A percentile compares a stretch with the other conserved stretches of the same genome.
Evolutionary conservation across 371 early-diverging fungal species (phyloP).

Genomic region (Caulochytrium protostelioides): DNA sequence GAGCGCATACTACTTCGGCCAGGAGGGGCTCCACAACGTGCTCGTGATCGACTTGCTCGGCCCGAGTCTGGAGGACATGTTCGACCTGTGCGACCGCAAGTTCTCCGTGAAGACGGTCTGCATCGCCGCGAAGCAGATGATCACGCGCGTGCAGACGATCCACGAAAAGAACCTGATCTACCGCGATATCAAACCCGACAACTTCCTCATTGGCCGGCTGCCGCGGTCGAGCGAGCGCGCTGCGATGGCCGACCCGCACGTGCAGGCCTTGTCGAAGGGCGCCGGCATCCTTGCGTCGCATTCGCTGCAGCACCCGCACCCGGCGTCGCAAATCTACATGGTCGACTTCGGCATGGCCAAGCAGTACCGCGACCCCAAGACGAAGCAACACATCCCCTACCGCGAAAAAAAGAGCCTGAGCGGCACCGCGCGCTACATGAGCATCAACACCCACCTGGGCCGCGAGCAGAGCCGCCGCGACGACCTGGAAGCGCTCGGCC

Average conservation of each 20-base stretch:
- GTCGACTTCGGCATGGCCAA: constrained; percentile 97
- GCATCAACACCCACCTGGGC: constrained; percentile 88
- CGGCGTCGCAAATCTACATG: constrained; percentile 37
- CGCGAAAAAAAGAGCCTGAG: constrained; percentile 74
- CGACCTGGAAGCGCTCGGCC: constrained; percentile 95
- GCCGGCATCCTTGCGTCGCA: constrained; percentile 19
- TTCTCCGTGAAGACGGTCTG: constrained; percentile 84
- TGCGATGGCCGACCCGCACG: constrained; percentile 19
- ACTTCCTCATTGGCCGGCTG: constrained; percentile 82
- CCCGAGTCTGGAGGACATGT: constrained; percentile 87
- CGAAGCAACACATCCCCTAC: constrained; percentile 82
- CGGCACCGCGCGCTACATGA: constrained; percentile 95
- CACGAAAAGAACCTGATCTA: constrained; percentile 94
- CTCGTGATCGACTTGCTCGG: constrained; percentile 96
- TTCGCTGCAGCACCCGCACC: constrained; percentile 17
- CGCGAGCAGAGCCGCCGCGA: constrained; percentile 94
- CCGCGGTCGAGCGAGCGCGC: constrained; percentile 26
- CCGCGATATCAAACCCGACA: constrained; percentile 99
- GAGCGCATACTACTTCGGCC: constrained; percentile 79
- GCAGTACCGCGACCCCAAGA: constrained; percentile 81
- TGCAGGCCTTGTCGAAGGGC: not conserved
- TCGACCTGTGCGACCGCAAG: constrained; percentile 77
- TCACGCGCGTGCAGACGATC: constrained; percentile 75
- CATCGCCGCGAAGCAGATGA: constrained; percentile 93
- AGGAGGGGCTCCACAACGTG: constrained; percentile 87